phyloP scores from a whole-genome alignment of 257 asterid genomes.

The Sherardia arvensis region DNA sequence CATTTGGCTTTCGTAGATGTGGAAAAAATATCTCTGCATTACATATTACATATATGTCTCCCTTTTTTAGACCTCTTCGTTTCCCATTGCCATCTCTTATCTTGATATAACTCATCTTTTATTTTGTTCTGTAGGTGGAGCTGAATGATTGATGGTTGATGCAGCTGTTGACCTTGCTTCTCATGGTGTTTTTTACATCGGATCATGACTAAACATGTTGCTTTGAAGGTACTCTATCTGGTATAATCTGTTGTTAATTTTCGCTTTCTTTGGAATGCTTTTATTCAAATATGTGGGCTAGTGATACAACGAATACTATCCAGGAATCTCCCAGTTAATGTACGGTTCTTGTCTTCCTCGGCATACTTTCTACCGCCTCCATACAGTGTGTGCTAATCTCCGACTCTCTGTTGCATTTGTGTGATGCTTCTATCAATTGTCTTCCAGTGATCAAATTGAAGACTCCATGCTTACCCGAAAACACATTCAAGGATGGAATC shows the following conservation, averaged over 20 bases:
- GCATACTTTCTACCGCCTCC: slow-evolving; percentile 64
- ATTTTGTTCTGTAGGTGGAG: slow-evolving; percentile 58
- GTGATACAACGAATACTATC: slow-evolving; percentile 6
- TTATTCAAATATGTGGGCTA: slow-evolving; percentile 2
- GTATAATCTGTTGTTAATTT: slow-evolving; percentile 23
- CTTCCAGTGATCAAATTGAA: no score
- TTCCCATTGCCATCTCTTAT: not conserved
- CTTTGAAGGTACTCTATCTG: slow-evolving; percentile 89
- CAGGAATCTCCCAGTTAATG: slow-evolving; percentile 73
- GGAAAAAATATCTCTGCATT: not conserved
- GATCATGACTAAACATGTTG: slow-evolving; percentile 84
- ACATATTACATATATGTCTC: not conserved
- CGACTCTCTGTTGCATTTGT: slow-evolving; percentile 84
- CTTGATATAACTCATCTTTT: not conserved
- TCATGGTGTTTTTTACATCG: slow-evolving; percentile 74
- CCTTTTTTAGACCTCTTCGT: not conserved
- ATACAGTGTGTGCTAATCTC: slow-evolving; percentile 84
- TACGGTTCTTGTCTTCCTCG: slow-evolving; percentile 85
- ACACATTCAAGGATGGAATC: no score
- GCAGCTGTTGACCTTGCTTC: slow-evolving; percentile 88
- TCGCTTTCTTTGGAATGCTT: not conserved
- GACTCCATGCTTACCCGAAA: no score
- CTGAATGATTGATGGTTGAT: slow-evolving; percentile 92
- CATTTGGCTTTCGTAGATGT: not conserved
- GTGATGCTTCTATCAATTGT: no score